phyloP scores from a whole-genome alignment of 106 monocot species.

The Vanilla planifolia region DNA sequence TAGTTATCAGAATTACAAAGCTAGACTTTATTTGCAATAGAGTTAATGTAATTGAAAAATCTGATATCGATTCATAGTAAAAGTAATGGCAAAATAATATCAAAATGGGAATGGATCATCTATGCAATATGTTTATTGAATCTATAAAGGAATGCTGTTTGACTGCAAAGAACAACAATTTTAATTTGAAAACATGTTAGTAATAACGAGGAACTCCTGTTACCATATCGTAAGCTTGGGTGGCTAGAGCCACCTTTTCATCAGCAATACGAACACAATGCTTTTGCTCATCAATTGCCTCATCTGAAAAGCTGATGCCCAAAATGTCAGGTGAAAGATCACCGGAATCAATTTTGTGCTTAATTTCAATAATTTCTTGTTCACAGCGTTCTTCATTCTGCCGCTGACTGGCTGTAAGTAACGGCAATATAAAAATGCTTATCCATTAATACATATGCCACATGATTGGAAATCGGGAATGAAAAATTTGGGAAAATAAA shows the following conservation, averaged over 20 bases:
- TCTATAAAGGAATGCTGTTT: too few relatives aligned
- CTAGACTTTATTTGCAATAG: too few relatives aligned
- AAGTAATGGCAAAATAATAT: too few relatives aligned
- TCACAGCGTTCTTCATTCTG: slow-evolving; percentile 92
- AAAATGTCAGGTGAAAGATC: slow-evolving; percentile 41
- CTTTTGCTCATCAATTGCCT: slow-evolving; percentile 87
- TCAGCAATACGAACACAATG: slow-evolving; percentile 87
- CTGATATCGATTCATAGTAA: too few relatives aligned
- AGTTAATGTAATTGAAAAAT: too few relatives aligned
- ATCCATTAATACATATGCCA: background rate
- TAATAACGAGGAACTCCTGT: background rate
- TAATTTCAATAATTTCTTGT: slow-evolving; percentile 81
- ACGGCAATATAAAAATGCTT: background rate
- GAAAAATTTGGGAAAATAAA: too few relatives aligned
- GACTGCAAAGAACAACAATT: too few relatives aligned
- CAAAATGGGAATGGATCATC: too few relatives aligned
- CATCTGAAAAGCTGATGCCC: slow-evolving; percentile 78
- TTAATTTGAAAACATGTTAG: too few relatives aligned
- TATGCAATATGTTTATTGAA: too few relatives aligned
- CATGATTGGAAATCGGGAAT: too few relatives aligned
- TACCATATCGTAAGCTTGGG: slow-evolving; percentile 92
- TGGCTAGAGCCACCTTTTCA: slow-evolving; percentile 87
- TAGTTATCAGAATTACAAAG: background rate
- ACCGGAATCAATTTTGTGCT: slow-evolving; percentile 53
- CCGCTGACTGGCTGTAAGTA: slow-evolving; percentile 45